These are phyloP conservation scores for Suhomyces yuchorum DNA, from an alignment of 1,139 yeast genomes.

Conservation along the genomic window DNA sequence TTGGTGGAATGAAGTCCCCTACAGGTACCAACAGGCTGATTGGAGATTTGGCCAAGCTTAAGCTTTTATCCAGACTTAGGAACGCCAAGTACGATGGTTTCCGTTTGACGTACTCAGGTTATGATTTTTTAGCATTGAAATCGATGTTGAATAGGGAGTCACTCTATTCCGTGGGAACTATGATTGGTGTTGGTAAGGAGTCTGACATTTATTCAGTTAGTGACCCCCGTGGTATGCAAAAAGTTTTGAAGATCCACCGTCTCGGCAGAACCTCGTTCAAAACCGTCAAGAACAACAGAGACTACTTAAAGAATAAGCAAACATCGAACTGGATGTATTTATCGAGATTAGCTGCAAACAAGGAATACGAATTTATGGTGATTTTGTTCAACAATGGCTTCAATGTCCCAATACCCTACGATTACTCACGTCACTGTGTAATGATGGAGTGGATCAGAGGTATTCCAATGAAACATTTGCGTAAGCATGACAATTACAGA, in stretches of 20 bases:
- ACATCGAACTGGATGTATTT: slow-evolving; percentile 88
- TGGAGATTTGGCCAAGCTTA: slow-evolving; percentile 83
- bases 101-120: slow-evolving; percentile 83
- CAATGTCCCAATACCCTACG: slow-evolving; percentile 85
- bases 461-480: slow-evolving; percentile 81
- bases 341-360: slow-evolving; percentile 86
- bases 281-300: slow-evolving; percentile 91
- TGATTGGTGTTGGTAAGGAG: slow-evolving; percentile 96
- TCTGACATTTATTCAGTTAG: slow-evolving; percentile 92
- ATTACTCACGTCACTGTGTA: slow-evolving; percentile 87
- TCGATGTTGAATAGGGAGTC: slow-evolving; percentile 75
- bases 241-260: slow-evolving; percentile 86
- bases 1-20: slow-evolving; percentile 76
- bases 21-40: slow-evolving; percentile 80
- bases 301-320: slow-evolving; percentile 72
- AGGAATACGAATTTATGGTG: slow-evolving; percentile 87
- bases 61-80: slow-evolving; percentile 72
- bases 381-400: slow-evolving; percentile 75
- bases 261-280: slow-evolving; percentile 91
- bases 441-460: slow-evolving; percentile 92
- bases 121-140: slow-evolving; percentile 86
- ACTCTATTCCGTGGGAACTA: slow-evolving; percentile 77
- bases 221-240: slow-evolving; percentile 62
- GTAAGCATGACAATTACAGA: slow-evolving; percentile 66
- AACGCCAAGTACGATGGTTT: slow-evolving; percentile 94